A percentile compares a stretch with the other conserved stretches of the same genome.
Evolutionary conservation across 805 yeast genomes (phyloP).

Genomic region (Metschnikowia lachancei): DNA sequence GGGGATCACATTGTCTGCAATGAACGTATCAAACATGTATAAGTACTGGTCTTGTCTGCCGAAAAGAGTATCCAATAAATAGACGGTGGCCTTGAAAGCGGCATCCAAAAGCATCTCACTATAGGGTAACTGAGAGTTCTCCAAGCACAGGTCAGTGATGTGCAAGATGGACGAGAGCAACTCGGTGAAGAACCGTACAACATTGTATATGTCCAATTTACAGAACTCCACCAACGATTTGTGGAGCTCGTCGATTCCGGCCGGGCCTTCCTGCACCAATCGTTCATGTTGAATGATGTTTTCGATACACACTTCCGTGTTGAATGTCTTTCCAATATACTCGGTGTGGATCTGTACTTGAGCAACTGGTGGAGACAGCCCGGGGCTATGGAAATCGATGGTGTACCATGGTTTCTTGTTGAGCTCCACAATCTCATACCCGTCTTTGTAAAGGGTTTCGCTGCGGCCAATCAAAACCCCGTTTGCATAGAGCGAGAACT

Average conservation of each 20-base stretch:
- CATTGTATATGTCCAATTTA: constrained; percentile 51
- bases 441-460: constrained; percentile 48
- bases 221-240: constrained; percentile 49
- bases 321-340: constrained; percentile 67
- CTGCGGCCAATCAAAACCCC: constrained; percentile 63
- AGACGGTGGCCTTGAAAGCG: constrained; percentile 55
- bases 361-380: constrained; percentile 37
- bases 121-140: constrained; percentile 25
- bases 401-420: constrained; percentile 40
- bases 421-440: constrained; percentile 47
- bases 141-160: constrained; percentile 29
- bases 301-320: constrained; percentile 54
- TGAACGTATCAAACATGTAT: constrained; percentile 52
- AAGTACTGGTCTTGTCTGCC: constrained; percentile 66
- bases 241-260: constrained; percentile 44
- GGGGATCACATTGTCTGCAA: constrained; percentile 32
- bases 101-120: constrained; percentile 34
- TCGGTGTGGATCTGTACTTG: constrained; percentile 54
- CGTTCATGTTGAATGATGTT: constrained; percentile 53
- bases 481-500: constrained; percentile 57
- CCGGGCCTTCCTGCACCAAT: constrained; percentile 41
- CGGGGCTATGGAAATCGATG: constrained; percentile 44
- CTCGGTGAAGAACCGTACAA: constrained; percentile 61
- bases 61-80: constrained; percentile 57
- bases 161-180: constrained; percentile 40